Conservation (phyloP, 208 protist species). For the Leishmania amazonensis region DNA sequence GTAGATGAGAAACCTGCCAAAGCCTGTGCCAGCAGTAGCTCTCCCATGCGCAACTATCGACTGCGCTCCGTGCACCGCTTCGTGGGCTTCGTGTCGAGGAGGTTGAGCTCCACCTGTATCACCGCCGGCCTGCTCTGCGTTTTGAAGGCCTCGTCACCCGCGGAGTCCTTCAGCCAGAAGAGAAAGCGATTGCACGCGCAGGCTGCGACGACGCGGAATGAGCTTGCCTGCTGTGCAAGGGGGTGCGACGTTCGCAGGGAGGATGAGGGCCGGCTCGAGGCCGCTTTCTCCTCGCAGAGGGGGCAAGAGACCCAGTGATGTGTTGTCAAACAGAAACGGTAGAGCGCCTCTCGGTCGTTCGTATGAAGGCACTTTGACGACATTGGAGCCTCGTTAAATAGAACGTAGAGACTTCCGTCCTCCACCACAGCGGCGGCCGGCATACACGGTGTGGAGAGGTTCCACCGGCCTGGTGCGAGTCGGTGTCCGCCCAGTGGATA, state of each 20-base stretch:
- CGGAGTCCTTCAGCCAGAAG: constrained; percentile 10
- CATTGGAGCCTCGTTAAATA: neutral
- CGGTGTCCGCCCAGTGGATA: constrained; percentile 7
- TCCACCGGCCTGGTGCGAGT: neutral
- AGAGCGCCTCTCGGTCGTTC: neutral
- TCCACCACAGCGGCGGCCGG: constrained; percentile 10
- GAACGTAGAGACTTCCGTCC: constrained; percentile 6
- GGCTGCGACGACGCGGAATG: constrained; percentile 1
- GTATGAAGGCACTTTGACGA: neutral
- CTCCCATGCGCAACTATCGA: neutral
- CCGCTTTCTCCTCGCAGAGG: neutral
- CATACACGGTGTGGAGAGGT: neutral
- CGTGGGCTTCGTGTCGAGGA: neutral
- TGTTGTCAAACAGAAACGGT: constrained; percentile 16
- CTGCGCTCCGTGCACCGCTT: constrained; percentile 16
- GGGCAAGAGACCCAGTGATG: constrained; percentile 2
- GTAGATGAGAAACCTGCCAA: neutral
- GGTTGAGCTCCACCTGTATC: constrained; percentile 10
- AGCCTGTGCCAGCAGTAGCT: neutral
- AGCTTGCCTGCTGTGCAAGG: neutral
- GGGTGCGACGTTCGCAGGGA: neutral
- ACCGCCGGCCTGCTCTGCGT: constrained; percentile 4
- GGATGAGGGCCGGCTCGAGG: neutral
- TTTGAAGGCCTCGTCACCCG: neutral
- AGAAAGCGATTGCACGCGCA: constrained; percentile 16